phyloP scores from a whole-genome alignment of 1,284 basidiomycete species.

The Thelephora terrestris region DNA sequence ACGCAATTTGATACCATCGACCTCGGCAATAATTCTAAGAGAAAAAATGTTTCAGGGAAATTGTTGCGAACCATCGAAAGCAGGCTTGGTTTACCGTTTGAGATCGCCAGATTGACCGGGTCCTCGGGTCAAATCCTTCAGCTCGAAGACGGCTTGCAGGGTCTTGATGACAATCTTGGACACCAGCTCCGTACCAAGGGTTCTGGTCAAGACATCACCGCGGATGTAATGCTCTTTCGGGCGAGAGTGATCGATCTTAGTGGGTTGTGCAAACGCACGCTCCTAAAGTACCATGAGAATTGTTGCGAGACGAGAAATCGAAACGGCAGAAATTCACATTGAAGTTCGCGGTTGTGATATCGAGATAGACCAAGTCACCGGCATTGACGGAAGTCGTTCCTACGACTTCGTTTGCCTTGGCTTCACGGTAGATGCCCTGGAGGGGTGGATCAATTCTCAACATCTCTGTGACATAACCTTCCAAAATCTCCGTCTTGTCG shows the following conservation, averaged over 20 bases:
- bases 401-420: slow-evolving; percentile 30
- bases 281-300: slow-evolving; percentile 10
- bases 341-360: slow-evolving; percentile 44
- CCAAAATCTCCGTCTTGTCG: slow-evolving; percentile 23
- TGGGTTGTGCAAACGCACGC: slow-evolving; percentile 31
- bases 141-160: slow-evolving; percentile 38
- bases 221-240: slow-evolving; percentile 39
- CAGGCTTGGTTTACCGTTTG: slow-evolving; percentile 25
- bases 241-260: slow-evolving; percentile 35
- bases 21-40: slow-evolving; percentile 6
- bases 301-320: not conserved
- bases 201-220: slow-evolving; percentile 40
- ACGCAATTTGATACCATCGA: slow-evolving; percentile 14
- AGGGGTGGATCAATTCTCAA: slow-evolving; percentile 39
- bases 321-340: slow-evolving; percentile 34
- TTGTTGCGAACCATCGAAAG: slow-evolving; percentile 22
- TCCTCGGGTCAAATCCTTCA: slow-evolving; percentile 39
- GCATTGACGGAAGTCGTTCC: slow-evolving; percentile 33
- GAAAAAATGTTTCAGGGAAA: slow-evolving; percentile 16
- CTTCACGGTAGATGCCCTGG: slow-evolving; percentile 39
- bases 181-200: not conserved
- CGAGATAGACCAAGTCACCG: slow-evolving; percentile 46
- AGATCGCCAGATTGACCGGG: slow-evolving; percentile 44
- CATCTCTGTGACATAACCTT: not conserved
- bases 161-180: slow-evolving; percentile 33